Conservation (phyloP, 768 basidiomycete genomes). For the Trametes maxima region DNA sequence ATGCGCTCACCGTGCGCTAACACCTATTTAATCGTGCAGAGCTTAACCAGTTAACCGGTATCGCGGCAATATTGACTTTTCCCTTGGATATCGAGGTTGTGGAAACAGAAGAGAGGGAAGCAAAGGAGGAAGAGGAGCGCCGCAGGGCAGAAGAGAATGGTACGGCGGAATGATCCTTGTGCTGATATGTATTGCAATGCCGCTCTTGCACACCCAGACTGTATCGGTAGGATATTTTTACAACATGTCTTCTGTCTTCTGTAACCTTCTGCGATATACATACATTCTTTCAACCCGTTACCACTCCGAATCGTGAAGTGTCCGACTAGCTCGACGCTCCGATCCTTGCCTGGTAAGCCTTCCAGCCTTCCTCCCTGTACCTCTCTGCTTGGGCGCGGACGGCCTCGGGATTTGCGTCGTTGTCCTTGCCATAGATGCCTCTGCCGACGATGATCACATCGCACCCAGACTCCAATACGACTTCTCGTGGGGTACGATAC, state of each 20-base stretch:
- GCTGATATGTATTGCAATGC: not conserved
- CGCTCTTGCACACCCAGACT: not conserved
- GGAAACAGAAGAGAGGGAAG: conserved; percentile 87
- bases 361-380: conserved; percentile 88
- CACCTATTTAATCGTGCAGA: conserved; percentile 49
- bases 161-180: conserved; percentile 1
- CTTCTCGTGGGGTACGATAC: conserved; percentile 87
- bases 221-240: conserved; percentile 19
- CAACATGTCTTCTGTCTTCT: conserved; percentile 3
- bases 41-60: conserved; percentile 92
- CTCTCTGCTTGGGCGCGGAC: conserved; percentile 75
- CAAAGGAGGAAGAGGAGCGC: conserved; percentile 47
- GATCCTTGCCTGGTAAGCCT: conserved; percentile 59
- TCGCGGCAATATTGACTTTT: conserved; percentile 95
- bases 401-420: conserved; percentile 46
- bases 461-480: conserved; percentile 78
- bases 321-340: not conserved
- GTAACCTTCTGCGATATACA: not conserved
- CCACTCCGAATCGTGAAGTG: not conserved
- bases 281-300: too few relatives aligned
- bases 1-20: not conserved
- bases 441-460: conserved; percentile 98
- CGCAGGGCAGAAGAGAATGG: conserved; percentile 25
- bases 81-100: conserved; percentile 95
- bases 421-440: conserved; percentile 80